Percentiles rank a stretch among this genome's conserved stretches.
Conservation (phyloP, 306 rosid species). For the Begonia fuchsioides region DNA sequence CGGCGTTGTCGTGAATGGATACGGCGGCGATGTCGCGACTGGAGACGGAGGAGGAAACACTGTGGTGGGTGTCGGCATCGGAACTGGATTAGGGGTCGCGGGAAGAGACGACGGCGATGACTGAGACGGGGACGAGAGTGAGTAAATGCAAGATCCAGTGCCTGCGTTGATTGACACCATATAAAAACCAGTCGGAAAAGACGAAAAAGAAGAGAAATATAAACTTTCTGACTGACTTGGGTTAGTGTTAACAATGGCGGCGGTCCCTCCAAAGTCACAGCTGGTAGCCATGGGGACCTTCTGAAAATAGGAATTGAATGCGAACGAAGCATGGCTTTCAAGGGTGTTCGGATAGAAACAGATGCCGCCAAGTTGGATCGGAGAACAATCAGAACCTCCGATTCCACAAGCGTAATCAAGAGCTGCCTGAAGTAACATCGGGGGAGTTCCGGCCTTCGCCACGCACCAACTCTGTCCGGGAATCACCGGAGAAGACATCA, state of each 20-base stretch:
- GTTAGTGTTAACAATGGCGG: conserved; percentile 42
- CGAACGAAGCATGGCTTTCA: conserved; percentile 80
- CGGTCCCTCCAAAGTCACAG: conserved; percentile 85
- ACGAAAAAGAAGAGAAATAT: neutral
- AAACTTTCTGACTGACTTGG: conserved; percentile 40
- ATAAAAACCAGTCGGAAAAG: neutral
- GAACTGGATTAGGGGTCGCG: conserved; percentile 3
- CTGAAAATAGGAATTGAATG: conserved; percentile 73
- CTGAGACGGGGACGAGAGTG: conserved; percentile 7
- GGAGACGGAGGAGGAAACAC: conserved; percentile 7
- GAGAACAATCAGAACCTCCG: conserved; percentile 53
- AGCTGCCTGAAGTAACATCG: conserved; percentile 60
- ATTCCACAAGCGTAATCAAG: conserved; percentile 83
- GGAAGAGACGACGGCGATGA: conserved; percentile 2
- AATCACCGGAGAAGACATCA: conserved; percentile 24
- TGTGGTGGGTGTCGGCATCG: neutral
- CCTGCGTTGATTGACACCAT: conserved; percentile 3
- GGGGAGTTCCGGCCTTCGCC: conserved; percentile 46
- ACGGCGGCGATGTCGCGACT: neutral
- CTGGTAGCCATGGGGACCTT: conserved; percentile 69
- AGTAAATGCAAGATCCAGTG: conserved; percentile 12
- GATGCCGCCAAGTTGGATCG: conserved; percentile 60
- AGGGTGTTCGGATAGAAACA: conserved; percentile 62
- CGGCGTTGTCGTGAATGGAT: too few relatives aligned
- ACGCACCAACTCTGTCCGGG: conserved; percentile 82